Evolutionary conservation across 2,329 filamentous ascomycete genomes (phyloP).

Genomic region (Mycosphaerella sp.): DNA sequence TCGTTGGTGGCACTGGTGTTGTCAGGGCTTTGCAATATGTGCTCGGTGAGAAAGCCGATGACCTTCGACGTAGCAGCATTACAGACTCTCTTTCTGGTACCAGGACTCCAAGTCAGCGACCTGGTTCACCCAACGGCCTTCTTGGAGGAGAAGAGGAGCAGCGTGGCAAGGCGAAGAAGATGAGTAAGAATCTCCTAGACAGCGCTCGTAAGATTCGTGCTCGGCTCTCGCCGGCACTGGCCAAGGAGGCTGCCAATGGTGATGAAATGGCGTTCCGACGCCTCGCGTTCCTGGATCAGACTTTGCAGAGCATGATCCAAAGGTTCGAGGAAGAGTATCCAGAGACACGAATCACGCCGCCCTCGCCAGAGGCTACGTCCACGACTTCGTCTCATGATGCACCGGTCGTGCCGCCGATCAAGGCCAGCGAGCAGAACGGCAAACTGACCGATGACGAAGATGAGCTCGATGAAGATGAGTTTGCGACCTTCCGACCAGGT

Average conservation of each 20-base stretch:
- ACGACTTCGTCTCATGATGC: slow-evolving; percentile 20
- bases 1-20: slow-evolving; percentile 90
- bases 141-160: slow-evolving; percentile 29
- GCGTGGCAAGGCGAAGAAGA: slow-evolving; percentile 70
- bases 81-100: slow-evolving; percentile 37
- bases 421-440: slow-evolving; percentile 22
- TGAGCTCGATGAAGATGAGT: slow-evolving; percentile 31
- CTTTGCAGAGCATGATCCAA: slow-evolving; percentile 83
- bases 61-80: slow-evolving; percentile 36
- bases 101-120: slow-evolving; percentile 35
- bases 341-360: slow-evolving; percentile 59
- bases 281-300: slow-evolving; percentile 80
- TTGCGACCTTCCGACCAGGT: slow-evolving; percentile 34
- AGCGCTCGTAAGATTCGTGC: slow-evolving; percentile 84
- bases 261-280: slow-evolving; percentile 75
- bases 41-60: slow-evolving; percentile 67
- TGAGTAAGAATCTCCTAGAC: slow-evolving; percentile 82
- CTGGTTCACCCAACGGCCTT: slow-evolving; percentile 25
- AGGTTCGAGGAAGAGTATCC: slow-evolving; percentile 96
- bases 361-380: slow-evolving; percentile 13
- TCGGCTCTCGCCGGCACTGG: slow-evolving; percentile 75
- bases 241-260: slow-evolving; percentile 62
- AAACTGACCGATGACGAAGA: slow-evolving; percentile 30
- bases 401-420: slow-evolving; percentile 12
- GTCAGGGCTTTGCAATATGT: slow-evolving; percentile 91